Base-by-base conservation (phyloP, 2,329 filamentous ascomycete genomes). In the Geosmithia putterillii region DNA sequence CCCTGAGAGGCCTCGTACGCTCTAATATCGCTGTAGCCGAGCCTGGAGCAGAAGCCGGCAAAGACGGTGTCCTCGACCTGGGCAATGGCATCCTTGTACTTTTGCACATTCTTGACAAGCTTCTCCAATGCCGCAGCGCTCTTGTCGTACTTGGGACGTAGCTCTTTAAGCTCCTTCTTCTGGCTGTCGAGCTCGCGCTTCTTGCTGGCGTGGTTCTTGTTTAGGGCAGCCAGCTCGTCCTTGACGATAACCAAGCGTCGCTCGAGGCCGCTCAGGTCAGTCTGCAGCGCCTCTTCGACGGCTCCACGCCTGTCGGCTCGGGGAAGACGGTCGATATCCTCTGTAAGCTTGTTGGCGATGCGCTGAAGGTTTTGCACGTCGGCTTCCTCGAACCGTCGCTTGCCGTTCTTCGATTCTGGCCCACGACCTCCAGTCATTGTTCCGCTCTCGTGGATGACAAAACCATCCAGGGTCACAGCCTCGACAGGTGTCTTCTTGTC, bases 391-490 rank as follows among this genome's bases (percentile, higher is more conserved):
- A 94, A 96, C 42, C 84, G 77, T 45, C 87, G 82, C 50, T 87
- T 84, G 46, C 76, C 77, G 44, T 81, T 79, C 58, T 84, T 86
- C 40, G 80, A 75, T 39, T 83, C 78, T 1, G 80, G 81, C 23
- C 87, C 83, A 48, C 88, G 83, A 51, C 92, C 92, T 70, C 92
- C 92, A 41, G 92, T 96, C 83, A 98, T 96, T 43, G 94, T 73
- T 56, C 92, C 92, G 39, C 86, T 88, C 59, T 96, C 96, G 67
- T 95, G 88, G 50, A 98, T 95, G 47, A 98, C 83, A 44, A 83
- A 90, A n/a, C 92, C 92, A 56, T 96, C 89, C 12, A 96, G 64
- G 1, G 89, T 94, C 12, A 98, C 90, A 5, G 90, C 89, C 61
- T 96, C 96, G 43, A 94, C 89, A 46, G 89, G 84, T 25, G 95